phyloP scores from a whole-genome alignment of 2,329 filamentous ascomycete genomes.

The Trichophyton verrucosum region DNA sequence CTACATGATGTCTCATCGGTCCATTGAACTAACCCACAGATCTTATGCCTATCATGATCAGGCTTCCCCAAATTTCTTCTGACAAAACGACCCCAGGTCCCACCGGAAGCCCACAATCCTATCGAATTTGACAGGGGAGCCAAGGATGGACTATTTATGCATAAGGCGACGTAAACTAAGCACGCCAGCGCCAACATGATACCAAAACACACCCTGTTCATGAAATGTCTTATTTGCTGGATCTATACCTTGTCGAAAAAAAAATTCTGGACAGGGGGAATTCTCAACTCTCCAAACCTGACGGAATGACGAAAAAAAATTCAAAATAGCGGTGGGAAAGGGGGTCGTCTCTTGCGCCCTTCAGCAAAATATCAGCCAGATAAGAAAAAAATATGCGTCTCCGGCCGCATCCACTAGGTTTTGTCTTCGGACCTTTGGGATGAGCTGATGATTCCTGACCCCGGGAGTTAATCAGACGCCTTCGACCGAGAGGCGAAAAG shows the following conservation, averaged over 20 bases:
- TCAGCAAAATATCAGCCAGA: not conserved
- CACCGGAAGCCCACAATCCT: not conserved
- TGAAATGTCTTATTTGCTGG: not conserved
- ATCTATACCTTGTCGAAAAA: not conserved
- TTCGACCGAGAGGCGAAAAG: not conserved
- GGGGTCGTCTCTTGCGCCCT: not conserved
- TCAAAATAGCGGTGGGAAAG: not conserved
- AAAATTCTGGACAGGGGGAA: not conserved
- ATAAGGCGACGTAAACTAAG: not conserved
- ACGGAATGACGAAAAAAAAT: not conserved
- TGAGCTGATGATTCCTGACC: not conserved
- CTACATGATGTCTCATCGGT: not conserved
- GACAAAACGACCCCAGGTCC: not conserved
- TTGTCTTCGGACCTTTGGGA: too few relatives aligned
- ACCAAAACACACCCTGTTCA: conserved; percentile 1
- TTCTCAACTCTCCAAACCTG: not conserved
- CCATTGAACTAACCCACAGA: too few relatives aligned
- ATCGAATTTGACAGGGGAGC: not conserved
- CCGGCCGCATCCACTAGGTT: not conserved
- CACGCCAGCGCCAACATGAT: not conserved
- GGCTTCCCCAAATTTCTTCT: not conserved
- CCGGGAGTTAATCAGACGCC: not conserved
- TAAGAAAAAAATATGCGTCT: not conserved
- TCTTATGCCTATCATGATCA: too few relatives aligned
- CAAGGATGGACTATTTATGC: conserved; percentile 1